These are phyloP conservation scores for Cutaneotrichosporon cutaneum DNA, from an alignment of 1,284 basidiomycete species.

Conservation along the genomic window DNA sequence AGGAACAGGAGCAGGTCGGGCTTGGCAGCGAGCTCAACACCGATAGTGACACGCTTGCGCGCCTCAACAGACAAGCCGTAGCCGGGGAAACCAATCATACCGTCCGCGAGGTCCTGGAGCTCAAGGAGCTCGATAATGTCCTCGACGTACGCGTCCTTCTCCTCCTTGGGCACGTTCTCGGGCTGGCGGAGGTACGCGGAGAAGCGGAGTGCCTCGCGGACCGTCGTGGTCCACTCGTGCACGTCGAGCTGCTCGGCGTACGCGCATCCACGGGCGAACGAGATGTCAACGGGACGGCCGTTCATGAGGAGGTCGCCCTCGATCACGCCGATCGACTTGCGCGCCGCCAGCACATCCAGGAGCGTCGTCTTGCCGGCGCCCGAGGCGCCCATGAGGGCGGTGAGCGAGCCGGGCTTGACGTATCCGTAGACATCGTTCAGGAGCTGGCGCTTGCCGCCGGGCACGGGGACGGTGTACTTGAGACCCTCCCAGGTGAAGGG, in stretches of 20 bases:
- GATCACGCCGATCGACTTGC: slow-evolving; percentile 58
- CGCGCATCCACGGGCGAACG: slow-evolving; percentile 57
- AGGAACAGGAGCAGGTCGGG: slow-evolving; percentile 60
- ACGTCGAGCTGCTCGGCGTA: slow-evolving; percentile 65
- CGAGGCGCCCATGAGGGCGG: slow-evolving; percentile 62
- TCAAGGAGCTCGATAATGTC: slow-evolving; percentile 59
- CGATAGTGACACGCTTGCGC: slow-evolving; percentile 62
- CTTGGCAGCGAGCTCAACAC: slow-evolving; percentile 63
- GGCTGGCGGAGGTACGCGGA: slow-evolving; percentile 62
- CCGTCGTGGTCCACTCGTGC: slow-evolving; percentile 75
- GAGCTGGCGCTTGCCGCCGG: slow-evolving; percentile 56
- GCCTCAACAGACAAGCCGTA: slow-evolving; percentile 59
- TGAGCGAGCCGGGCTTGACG: slow-evolving; percentile 60
- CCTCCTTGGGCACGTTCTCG: slow-evolving; percentile 54
- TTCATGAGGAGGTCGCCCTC: slow-evolving; percentile 57
- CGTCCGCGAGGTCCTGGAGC: slow-evolving; percentile 57
- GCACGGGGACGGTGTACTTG: slow-evolving; percentile 57
- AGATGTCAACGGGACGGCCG: slow-evolving; percentile 55
- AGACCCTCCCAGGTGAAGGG: slow-evolving; percentile 56
- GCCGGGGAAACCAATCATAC: slow-evolving; percentile 54
- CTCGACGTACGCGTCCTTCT: slow-evolving; percentile 59
- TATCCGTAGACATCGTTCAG: slow-evolving; percentile 60
- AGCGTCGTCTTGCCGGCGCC: slow-evolving; percentile 61
- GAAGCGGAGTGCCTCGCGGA: slow-evolving; percentile 61
- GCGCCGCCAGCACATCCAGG: slow-evolving; percentile 59